Conservation (phyloP, 371 early-diverging fungal genomes). For the Mucor mucedo region DNA sequence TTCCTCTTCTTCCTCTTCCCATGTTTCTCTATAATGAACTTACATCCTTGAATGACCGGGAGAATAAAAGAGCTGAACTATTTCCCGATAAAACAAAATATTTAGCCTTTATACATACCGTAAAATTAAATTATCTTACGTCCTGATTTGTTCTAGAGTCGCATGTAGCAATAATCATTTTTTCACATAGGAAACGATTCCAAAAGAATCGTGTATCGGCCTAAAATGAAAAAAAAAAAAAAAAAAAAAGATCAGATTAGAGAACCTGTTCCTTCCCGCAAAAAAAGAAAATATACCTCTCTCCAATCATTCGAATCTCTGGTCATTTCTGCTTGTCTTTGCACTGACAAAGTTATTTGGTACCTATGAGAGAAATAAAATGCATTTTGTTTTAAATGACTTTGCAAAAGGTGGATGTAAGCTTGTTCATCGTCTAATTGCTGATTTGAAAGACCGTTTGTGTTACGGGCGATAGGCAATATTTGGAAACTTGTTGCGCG, state of each 20-base stretch:
- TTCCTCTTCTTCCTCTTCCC: too few relatives aligned
- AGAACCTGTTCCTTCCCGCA: too few relatives aligned
- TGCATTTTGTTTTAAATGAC: conserved; percentile 61
- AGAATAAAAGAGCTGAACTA: conserved; percentile 80
- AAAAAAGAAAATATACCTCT: conserved; percentile 28
- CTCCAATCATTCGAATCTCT: conserved; percentile 28
- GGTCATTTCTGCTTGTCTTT: conserved; percentile 61
- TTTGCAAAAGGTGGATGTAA: conserved; percentile 73
- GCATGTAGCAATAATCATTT: conserved; percentile 54
- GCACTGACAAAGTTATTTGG: conserved; percentile 82
- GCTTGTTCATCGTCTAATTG: conserved; percentile 70
- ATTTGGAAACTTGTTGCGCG: conserved; percentile 72
- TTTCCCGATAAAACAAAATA: not conserved
- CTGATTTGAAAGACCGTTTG: conserved; percentile 29
- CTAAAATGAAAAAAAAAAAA: conserved; percentile 25
- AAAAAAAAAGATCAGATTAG: not conserved
- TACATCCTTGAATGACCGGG: conserved; percentile 92
- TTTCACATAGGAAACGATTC: conserved; percentile 75
- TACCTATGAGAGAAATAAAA: conserved; percentile 87
- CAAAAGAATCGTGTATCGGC: conserved; percentile 90
- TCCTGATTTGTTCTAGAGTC: conserved; percentile 26
- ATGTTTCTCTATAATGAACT: conserved; percentile 20
- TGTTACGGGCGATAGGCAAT: conserved; percentile 68
- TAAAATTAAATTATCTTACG: conserved; percentile 33
- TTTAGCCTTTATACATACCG: not conserved